Conservation (phyloP, 176 grass and related monocot genomes). For the Leersia perrieri region DNA sequence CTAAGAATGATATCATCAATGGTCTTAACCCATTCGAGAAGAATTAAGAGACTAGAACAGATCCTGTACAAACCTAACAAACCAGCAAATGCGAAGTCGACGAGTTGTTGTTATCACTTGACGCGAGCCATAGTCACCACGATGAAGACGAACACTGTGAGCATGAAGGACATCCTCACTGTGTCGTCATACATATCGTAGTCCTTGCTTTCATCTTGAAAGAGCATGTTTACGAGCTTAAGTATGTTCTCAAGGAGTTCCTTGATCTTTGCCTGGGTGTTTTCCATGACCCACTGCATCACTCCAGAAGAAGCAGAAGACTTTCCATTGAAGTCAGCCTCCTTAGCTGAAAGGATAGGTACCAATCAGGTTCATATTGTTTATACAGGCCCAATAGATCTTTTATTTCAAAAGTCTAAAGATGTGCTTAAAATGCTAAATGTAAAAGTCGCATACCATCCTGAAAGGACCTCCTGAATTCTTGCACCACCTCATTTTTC, state of each 20-base stretch:
- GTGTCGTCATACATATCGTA: conserved; percentile 34
- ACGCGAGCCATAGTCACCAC: conserved; percentile 73
- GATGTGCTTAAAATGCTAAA: neutral
- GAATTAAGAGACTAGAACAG: conserved; percentile 32
- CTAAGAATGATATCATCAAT: conserved; percentile 3
- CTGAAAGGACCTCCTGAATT: conserved; percentile 66
- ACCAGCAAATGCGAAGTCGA: conserved; percentile 51
- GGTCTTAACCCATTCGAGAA: conserved; percentile 20
- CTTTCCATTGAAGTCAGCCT: conserved; percentile 10
- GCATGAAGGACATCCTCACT: conserved; percentile 76
- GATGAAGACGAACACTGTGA: conserved; percentile 75
- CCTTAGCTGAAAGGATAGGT: conserved; percentile 43
- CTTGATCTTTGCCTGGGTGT: conserved; percentile 56
- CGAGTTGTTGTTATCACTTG: conserved; percentile 43
- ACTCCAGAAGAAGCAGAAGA: conserved; percentile 31
- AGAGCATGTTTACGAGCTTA: conserved; percentile 46
- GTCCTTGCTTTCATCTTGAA: conserved; percentile 33
- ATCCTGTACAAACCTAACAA: conserved; percentile 38
- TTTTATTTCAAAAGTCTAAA: neutral
- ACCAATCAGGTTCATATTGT: neutral
- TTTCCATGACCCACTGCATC: conserved; percentile 54
- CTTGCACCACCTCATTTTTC: conserved; percentile 75
- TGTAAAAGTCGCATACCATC: conserved; percentile 48
- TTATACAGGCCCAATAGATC: neutral
- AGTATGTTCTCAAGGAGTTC: conserved; percentile 66